Conservation (phyloP, 1,284 basidiomycete genomes). For the Ceratobasidium sp. region DNA sequence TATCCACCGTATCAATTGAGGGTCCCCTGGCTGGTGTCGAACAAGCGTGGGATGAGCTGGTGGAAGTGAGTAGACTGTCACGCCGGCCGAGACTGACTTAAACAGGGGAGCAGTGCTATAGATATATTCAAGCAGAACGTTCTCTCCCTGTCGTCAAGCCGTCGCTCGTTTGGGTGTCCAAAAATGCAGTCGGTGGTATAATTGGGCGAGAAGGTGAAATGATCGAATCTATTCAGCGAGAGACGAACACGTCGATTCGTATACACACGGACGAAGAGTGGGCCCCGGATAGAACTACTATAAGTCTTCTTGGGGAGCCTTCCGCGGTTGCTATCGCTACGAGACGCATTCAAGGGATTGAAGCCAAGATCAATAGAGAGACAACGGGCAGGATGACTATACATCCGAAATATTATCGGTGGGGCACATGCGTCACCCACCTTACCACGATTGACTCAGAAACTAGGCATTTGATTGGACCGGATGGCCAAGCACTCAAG, state of each 20-base stretch:
- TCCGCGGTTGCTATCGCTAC: not conserved
- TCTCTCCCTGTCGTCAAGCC: not conserved
- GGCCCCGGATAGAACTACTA: not conserved
- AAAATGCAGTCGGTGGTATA: not conserved
- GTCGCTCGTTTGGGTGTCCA: conserved; percentile 1
- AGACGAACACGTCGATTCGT: not conserved
- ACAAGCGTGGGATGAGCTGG: not conserved
- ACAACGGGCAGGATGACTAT: not conserved
- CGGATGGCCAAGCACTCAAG: not conserved
- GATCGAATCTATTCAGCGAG: conserved; percentile 1
- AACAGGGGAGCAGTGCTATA: not conserved
- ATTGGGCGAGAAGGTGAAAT: not conserved
- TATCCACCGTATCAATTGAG: not conserved
- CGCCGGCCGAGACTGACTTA: not conserved
- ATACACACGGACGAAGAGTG: not conserved
- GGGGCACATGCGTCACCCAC: not conserved
- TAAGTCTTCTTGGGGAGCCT: not conserved
- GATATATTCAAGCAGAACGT: not conserved
- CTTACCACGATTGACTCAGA: not conserved
- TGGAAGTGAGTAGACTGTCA: not conserved
- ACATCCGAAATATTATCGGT: conserved; percentile 3
- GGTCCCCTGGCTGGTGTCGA: not conserved
- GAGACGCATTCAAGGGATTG: not conserved
- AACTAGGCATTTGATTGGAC: not conserved
- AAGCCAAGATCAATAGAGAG: not conserved